A percentile compares a stretch with the other conserved stretches of the same genome.
Evolutionary conservation across 768 basidiomycete genomes (phyloP).

Genomic region (Boletus tylopilopsis): DNA sequence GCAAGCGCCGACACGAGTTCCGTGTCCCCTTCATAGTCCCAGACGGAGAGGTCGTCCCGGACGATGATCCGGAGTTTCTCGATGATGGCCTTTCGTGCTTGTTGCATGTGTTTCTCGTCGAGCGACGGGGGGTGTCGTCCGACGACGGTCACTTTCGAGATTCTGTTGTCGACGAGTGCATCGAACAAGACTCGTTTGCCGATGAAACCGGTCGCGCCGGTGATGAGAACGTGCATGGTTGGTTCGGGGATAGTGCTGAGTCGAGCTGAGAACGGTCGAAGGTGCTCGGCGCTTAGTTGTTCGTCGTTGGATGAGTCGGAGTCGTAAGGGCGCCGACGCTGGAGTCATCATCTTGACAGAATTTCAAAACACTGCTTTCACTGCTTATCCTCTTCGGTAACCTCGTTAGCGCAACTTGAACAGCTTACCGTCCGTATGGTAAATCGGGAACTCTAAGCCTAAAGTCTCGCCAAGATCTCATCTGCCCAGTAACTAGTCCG

Average conservation of each 20-base stretch:
- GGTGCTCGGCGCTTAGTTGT: not conserved
- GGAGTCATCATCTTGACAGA: too few species aligned
- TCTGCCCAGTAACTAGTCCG: too few species aligned
- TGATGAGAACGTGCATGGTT: constrained; percentile 25
- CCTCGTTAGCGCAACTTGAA: too few species aligned
- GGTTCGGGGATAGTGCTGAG: not conserved
- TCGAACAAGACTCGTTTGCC: constrained; percentile 18
- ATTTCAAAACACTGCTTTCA: too few species aligned
- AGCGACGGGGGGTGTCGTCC: constrained; percentile 21
- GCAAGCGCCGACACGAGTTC: constrained; percentile 20
- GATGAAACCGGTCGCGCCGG: constrained; percentile 25
- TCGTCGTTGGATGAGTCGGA: too few species aligned
- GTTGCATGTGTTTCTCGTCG: constrained; percentile 16
- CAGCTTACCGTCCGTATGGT: too few species aligned
- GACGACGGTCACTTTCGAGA: constrained; percentile 25
- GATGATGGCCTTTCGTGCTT: constrained; percentile 14
- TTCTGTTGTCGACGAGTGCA: constrained; percentile 17
- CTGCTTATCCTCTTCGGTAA: too few species aligned
- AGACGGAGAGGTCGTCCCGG: constrained; percentile 22
- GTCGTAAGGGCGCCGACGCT: too few species aligned
- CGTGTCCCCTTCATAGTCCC: constrained; percentile 26
- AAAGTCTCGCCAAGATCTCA: too few species aligned
- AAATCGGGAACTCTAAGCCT: too few species aligned
- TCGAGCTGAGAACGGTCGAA: not conserved
- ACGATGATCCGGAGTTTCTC: constrained; percentile 22